Base-by-base conservation (phyloP, 352 stramenopile genomes). In the Phytopythium vexans region DNA sequence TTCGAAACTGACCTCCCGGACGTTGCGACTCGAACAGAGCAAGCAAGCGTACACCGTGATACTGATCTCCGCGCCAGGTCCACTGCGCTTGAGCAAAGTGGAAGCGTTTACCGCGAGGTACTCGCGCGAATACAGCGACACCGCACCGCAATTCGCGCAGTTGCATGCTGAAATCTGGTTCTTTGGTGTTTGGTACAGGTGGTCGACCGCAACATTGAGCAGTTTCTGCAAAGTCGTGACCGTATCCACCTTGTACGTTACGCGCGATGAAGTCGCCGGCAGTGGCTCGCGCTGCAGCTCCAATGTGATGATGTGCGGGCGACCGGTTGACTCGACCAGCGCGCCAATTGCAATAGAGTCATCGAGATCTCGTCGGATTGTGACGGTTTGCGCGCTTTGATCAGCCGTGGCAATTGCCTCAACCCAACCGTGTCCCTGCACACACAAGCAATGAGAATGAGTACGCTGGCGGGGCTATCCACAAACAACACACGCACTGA, bases 11-110 rank as follows among this genome's bases (percentile, higher is more conserved):
- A 72, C 55, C 52, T 94, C 84, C 7, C 84, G 79, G 3, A 92
- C 75, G 43, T 94, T 91, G 56, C 61, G 68, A 43, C 79, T 92
- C 16, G 58, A 71, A 47, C 84, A 94, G 5, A 94, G 49, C 52
- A 89, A 60, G 36, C 84, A 94, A 21, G 70, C 63, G 52, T 77
- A 81, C 5, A 92, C 56, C n/a, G 70, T 51, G 37, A 85, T 47
- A 7, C 57, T 40, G 9, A 77, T 67, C 8, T 68, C 49, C 8
- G 51, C 40, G 34, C 65, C 21, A 2, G 21, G 21, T 27, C 32
- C 33, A 36, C 44, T 35, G 8, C 21, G 11, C 21, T 27, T 27
- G 21, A 27, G 21, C 21, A 27, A 27, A 27, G 36, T 45, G 34
- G 47, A 56, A 63, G 58, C 32, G 47, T 41, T 42, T 27, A 59